These are phyloP conservation scores for Aspergillus campestris DNA, from an alignment of 495 filamentous ascomycete species.

Conservation along the genomic window DNA sequence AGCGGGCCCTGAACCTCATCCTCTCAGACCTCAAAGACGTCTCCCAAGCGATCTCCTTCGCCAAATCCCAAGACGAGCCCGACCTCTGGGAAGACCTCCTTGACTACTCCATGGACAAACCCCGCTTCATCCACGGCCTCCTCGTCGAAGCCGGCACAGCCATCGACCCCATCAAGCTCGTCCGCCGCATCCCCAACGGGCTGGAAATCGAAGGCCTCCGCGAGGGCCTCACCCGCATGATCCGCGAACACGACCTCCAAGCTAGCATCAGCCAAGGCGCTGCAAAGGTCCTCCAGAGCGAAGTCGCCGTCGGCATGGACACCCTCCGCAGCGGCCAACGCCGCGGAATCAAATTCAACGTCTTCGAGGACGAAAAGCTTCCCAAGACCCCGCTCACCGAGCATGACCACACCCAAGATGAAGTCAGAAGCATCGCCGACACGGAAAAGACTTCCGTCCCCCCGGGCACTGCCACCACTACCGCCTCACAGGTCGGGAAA, in stretches of 20 bases:
- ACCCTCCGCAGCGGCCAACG: slow-evolving; percentile 65
- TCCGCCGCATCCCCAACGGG: slow-evolving; percentile 83
- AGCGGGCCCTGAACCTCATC: slow-evolving; percentile 81
- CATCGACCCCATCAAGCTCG: slow-evolving; percentile 82
- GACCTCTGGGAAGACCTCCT: slow-evolving; percentile 94
- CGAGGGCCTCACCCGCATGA: slow-evolving; percentile 74
- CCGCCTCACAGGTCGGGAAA: slow-evolving; percentile 20
- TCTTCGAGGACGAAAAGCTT: slow-evolving; percentile 34
- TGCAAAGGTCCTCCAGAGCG: slow-evolving; percentile 74
- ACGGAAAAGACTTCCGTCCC: slow-evolving; percentile 13
- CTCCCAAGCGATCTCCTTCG: slow-evolving; percentile 83
- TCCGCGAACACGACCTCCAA: slow-evolving; percentile 91
- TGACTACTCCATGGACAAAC: slow-evolving; percentile 93
- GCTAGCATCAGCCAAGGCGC: slow-evolving; percentile 83
- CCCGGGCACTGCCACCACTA: background rate
- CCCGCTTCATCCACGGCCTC: slow-evolving; percentile 82
- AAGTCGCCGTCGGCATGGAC: slow-evolving; percentile 78
- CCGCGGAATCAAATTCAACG: slow-evolving; percentile 82
- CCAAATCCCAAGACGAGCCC: slow-evolving; percentile 81
- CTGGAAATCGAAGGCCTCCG: slow-evolving; percentile 83
- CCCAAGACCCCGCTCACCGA: slow-evolving; percentile 1
- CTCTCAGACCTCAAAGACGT: slow-evolving; percentile 84
- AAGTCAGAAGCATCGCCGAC: slow-evolving; percentile 6
- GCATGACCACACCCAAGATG: slow-evolving; percentile 2
- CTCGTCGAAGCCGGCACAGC: slow-evolving; percentile 89